A percentile compares a stretch with the other conserved stretches of the same genome.
Evolutionary conservation across 495 filamentous ascomycete species (phyloP).

Genomic region (Cenococcum geophilum): DNA sequence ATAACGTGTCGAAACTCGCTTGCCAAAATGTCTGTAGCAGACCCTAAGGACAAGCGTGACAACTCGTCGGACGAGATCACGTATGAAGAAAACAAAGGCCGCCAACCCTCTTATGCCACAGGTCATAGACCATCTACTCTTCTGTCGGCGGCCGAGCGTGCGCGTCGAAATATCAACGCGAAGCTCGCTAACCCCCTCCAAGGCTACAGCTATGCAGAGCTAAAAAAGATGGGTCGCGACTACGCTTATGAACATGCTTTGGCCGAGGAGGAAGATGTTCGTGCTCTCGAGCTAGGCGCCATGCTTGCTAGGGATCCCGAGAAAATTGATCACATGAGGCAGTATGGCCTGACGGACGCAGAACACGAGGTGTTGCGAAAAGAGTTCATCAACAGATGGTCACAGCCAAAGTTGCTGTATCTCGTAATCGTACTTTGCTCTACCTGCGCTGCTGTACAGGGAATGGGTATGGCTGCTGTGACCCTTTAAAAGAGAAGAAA

Average conservation of each 20-base stretch:
- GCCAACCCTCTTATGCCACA: not conserved
- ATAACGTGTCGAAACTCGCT: not conserved
- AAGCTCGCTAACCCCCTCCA: conserved; percentile 67
- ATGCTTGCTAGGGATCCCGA: conserved; percentile 58
- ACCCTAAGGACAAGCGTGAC: not conserved
- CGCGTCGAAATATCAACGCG: conserved; percentile 49
- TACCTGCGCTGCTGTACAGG: conserved; percentile 59
- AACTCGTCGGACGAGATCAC: not conserved
- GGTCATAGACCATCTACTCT: conserved; percentile 15
- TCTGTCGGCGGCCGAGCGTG: conserved; percentile 44
- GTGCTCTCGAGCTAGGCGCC: conserved; percentile 67
- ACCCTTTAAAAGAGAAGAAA: not conserved
- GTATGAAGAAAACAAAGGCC: not conserved
- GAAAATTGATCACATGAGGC: conserved; percentile 20
- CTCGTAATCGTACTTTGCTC: conserved; percentile 61
- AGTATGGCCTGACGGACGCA: conserved; percentile 18
- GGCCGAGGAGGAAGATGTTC: conserved; percentile 57
- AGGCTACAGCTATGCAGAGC: conserved; percentile 53
- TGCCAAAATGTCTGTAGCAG: not conserved
- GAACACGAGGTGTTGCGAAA: conserved; percentile 16
- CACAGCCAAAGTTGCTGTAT: conserved; percentile 49
- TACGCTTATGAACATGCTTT: conserved; percentile 61
- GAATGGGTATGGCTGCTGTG: conserved; percentile 49
- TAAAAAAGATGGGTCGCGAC: conserved; percentile 56
- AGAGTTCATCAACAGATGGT: conserved; percentile 21